phyloP scores from a whole-genome alignment of 805 yeast species.

The Candida argentea region DNA sequence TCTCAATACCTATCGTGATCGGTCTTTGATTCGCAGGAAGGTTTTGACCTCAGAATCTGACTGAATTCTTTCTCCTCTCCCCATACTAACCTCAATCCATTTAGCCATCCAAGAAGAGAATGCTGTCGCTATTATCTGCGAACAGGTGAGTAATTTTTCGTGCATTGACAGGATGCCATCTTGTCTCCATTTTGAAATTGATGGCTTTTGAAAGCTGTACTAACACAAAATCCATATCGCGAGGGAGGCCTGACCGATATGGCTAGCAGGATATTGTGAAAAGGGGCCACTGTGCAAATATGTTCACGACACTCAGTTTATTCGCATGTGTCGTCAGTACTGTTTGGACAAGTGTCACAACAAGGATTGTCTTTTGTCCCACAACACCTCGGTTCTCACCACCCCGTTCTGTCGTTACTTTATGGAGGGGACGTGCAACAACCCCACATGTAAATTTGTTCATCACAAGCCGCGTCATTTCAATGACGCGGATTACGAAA shows the following conservation, averaged over 20 bases:
- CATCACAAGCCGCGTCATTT: conserved; percentile 39
- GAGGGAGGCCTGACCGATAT: conserved; percentile 13
- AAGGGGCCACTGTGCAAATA: conserved; percentile 44
- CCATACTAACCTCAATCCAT: too few relatives aligned
- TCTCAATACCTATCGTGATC: too few relatives aligned
- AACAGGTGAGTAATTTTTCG: conserved; percentile 21
- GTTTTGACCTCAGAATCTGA: too few relatives aligned
- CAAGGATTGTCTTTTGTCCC: conserved; percentile 45
- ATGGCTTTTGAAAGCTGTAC: conserved; percentile 4
- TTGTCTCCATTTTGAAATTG: neutral
- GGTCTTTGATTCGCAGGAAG: too few relatives aligned
- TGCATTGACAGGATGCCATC: neutral
- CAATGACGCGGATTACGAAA: conserved; percentile 25
- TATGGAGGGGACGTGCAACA: conserved; percentile 17
- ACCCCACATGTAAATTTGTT: conserved; percentile 44
- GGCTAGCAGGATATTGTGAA: conserved; percentile 38
- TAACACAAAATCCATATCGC: conserved; percentile 9
- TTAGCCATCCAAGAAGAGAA: conserved; percentile 7
- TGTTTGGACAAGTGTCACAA: conserved; percentile 39
- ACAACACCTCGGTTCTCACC: conserved; percentile 48
- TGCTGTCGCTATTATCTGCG: conserved; percentile 28
- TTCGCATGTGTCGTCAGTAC: conserved; percentile 45
- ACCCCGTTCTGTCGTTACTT: conserved; percentile 30
- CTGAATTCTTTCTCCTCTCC: too few relatives aligned
- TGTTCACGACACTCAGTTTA: conserved; percentile 39